Evolutionary conservation across 495 filamentous ascomycete genomes (phyloP).

Genomic region (Talaromyces wortmannii): DNA sequence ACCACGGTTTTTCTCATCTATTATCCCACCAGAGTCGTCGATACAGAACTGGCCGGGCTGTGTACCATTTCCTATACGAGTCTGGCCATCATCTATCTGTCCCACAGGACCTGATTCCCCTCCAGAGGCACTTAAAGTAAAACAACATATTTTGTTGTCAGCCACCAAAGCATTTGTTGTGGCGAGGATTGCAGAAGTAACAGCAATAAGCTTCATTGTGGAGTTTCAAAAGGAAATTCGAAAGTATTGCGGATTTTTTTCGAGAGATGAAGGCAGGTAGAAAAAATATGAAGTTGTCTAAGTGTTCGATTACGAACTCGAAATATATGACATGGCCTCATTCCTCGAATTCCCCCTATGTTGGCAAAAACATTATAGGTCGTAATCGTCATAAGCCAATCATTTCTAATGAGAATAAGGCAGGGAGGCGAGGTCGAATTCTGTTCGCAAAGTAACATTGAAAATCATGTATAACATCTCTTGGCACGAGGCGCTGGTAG

Average conservation of each 20-base stretch:
- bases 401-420: not conserved
- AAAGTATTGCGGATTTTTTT: not conserved
- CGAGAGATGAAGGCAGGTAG: not conserved
- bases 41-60: slow-evolving; percentile 37
- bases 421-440: not conserved
- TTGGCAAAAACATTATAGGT: not conserved
- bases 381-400: not conserved
- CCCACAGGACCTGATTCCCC: slow-evolving; percentile 39
- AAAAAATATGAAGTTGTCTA: not conserved
- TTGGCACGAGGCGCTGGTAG: too few relatives aligned
- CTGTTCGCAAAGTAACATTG: too few relatives aligned
- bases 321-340: not conserved
- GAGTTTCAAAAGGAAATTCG: not conserved
- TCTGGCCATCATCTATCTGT: slow-evolving; percentile 49
- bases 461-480: too few relatives aligned
- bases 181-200: slow-evolving; percentile 15
- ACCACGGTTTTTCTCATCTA: slow-evolving; percentile 44
- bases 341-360: not conserved
- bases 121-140: slow-evolving; percentile 40
- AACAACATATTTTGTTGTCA: slow-evolving; percentile 36
- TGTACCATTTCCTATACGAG: slow-evolving; percentile 38
- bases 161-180: slow-evolving; percentile 33
- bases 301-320: not conserved
- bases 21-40: slow-evolving; percentile 35
- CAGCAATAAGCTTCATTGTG: not conserved